Evolutionary conservation across 768 basidiomycete genomes (phyloP).

Genomic region (Pisolithus orientalis): DNA sequence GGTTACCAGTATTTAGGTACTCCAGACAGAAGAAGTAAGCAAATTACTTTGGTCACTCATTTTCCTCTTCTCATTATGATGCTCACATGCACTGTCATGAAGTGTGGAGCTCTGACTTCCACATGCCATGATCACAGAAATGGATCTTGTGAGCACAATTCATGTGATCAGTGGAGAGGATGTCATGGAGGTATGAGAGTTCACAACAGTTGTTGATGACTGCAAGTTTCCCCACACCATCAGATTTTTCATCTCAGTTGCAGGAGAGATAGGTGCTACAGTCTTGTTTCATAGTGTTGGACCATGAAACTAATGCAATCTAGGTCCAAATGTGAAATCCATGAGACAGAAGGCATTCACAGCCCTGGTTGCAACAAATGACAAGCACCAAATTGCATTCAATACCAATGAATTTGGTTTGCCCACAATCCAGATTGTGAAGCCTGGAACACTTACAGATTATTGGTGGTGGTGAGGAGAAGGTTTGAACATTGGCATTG

Average conservation of each 20-base stretch:
- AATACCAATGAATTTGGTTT: neutral
- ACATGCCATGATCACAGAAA: conserved; percentile 13
- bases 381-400: neutral
- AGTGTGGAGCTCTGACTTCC: too few relatives aligned
- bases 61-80: neutral
- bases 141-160: conserved; percentile 6
- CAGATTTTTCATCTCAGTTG: conserved; percentile 12
- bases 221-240: conserved; percentile 4
- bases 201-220: conserved; percentile 12
- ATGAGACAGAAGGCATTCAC: neutral
- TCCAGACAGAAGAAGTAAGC: conserved; percentile 5
- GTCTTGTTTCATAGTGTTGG: neutral
- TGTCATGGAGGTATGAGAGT: conserved; percentile 5
- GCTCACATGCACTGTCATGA: too few relatives aligned
- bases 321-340: conserved; percentile 7
- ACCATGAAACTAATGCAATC: neutral
- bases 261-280: conserved; percentile 6
- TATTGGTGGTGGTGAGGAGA: conserved; percentile 7
- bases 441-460: conserved; percentile 3
- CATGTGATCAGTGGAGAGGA: neutral
- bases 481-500: conserved; percentile 2
- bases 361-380: neutral
- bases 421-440: conserved; percentile 5
- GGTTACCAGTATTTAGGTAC: conserved; percentile 4
- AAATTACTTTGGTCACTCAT: too few relatives aligned